Percentiles rank a stretch among this genome's conserved stretches.
phyloP scores from a whole-genome alignment of 345 rosid genomes.

The Turnera subulata region DNA sequence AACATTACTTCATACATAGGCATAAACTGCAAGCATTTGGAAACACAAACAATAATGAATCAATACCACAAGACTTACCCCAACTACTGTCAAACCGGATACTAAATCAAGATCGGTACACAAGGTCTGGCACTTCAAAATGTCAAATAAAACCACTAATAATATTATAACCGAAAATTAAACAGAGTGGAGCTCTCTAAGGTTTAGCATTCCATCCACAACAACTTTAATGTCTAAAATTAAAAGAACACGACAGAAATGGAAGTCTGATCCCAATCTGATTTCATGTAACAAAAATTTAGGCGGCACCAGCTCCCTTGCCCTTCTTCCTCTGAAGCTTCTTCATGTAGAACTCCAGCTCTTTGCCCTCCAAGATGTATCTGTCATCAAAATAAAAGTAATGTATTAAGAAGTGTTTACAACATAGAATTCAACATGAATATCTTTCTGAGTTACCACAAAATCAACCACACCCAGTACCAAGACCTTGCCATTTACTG shows the following conservation, averaged over 20 bases:
- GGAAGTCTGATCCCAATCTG: background rate
- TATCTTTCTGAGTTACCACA: too few species aligned
- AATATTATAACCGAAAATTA: background rate
- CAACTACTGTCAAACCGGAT: too few species aligned
- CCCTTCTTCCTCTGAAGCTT: slow-evolving; percentile 89
- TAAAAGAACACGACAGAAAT: background rate
- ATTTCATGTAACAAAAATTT: slow-evolving; percentile 17
- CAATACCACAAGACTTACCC: too few species aligned
- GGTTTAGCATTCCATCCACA: background rate
- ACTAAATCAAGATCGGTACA: too few species aligned
- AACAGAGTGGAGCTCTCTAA: background rate
- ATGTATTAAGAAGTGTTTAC: background rate
- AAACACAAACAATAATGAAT: too few species aligned
- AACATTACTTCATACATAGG: too few species aligned
- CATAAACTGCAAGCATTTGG: too few species aligned
- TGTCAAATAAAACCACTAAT: background rate
- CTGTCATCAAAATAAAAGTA: slow-evolving; percentile 21
- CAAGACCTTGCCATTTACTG: background rate
- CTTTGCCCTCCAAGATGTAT: slow-evolving; percentile 66
- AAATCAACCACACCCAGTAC: too few species aligned
- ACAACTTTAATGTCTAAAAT: background rate
- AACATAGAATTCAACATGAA: too few species aligned
- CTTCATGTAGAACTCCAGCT: slow-evolving; percentile 75
- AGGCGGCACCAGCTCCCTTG: slow-evolving; percentile 65
- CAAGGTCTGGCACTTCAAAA: too few species aligned